Percentiles rank a stretch among this genome's conserved stretches.
Conservation (phyloP, 2,329 filamentous ascomycete species). For the Albophoma yamanashiensis region DNA sequence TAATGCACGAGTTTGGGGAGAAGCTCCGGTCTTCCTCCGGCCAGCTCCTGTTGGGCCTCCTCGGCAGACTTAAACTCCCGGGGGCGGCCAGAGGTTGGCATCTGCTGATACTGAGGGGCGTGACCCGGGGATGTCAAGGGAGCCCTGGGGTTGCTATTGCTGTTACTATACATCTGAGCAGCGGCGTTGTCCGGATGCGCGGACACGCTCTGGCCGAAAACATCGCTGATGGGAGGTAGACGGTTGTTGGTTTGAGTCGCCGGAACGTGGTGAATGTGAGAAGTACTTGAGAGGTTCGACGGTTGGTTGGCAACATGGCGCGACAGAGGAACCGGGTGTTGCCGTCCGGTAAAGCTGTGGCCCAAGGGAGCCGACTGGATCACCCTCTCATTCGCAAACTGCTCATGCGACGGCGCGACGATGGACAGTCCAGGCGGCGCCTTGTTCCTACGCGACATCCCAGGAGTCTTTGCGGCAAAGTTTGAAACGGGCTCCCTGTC, state of each 20-base stretch:
- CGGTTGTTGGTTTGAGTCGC: slow-evolving; percentile 85
- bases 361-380: slow-evolving; percentile 94
- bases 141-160: slow-evolving; percentile 37
- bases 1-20: slow-evolving; percentile 94
- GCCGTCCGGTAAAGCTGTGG: slow-evolving; percentile 88
- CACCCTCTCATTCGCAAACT: slow-evolving; percentile 87
- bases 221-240: slow-evolving; percentile 86
- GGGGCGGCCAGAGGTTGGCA: slow-evolving; percentile 50
- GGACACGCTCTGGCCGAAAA: slow-evolving; percentile 74
- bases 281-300: slow-evolving; percentile 71
- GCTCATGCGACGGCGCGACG: slow-evolving; percentile 83
- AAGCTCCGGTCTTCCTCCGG: slow-evolving; percentile 84
- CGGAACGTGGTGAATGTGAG: slow-evolving; percentile 83
- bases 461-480: slow-evolving; percentile 60
- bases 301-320: slow-evolving; percentile 73
- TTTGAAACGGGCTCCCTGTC: slow-evolving; percentile 35
- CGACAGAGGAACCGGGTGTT: slow-evolving; percentile 65
- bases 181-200: slow-evolving; percentile 45
- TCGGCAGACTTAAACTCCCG: slow-evolving; percentile 93
- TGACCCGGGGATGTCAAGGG: slow-evolving; percentile 72
- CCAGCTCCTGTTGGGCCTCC: slow-evolving; percentile 82
- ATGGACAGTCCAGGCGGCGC: slow-evolving; percentile 87
- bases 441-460: slow-evolving; percentile 63
- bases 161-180: slow-evolving; percentile 42
- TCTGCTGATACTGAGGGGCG: slow-evolving; percentile 39